Evolutionary conservation across 768 basidiomycete genomes (phyloP), one percentile per base, ranked within the genome.

Genomic region (Brasilioporus rufonigricans): DNA sequence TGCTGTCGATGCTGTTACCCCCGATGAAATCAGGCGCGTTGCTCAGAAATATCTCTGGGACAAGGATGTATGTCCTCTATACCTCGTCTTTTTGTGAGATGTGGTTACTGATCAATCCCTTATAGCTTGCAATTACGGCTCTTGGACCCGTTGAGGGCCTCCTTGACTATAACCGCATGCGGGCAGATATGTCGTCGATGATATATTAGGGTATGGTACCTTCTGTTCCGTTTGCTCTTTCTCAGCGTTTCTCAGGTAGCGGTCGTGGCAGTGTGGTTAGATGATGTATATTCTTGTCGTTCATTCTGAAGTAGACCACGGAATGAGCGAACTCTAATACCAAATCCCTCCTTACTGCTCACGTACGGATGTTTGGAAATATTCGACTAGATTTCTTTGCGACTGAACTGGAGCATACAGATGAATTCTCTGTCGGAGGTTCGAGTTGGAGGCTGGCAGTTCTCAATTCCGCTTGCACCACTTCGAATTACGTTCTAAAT

Each of bases 11-110:
- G 87, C 89, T 23, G 93, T 99, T 52, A 86, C 84, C 23, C 76
- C 84, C 29, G 89, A 85, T 19, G 94, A 98, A 71, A 93, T 99
- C 73, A 88, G 89, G 79, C 83, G 92, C 18, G 93, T 94, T 56
- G 97, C 94, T 41, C 87, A 91, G 78, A 95, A 93, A 77, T 97
- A 97, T 73, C 80, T 97, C 16, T 97, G 93, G 93, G 94, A 98
- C 73, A 90, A 91, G 74, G 94, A 97, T 72, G 90, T 93, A 68
- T 8, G 67, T 57, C n/a, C 2, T 65, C 84, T 23, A 2, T 35
- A 7, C 10, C 78, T 10, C 7, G 13, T 54, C 26, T 53, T 27
- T 24, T 41, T 43, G 38, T 53, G n/a, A 33, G 53, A 26, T 53
- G 16, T 31, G 46, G 27, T 27, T 35, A 21, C 38, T 44, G 53